These are phyloP conservation scores for Lyophyllum decastes DNA, from an alignment of 768 basidiomycete genomes.

Conservation along the genomic window DNA sequence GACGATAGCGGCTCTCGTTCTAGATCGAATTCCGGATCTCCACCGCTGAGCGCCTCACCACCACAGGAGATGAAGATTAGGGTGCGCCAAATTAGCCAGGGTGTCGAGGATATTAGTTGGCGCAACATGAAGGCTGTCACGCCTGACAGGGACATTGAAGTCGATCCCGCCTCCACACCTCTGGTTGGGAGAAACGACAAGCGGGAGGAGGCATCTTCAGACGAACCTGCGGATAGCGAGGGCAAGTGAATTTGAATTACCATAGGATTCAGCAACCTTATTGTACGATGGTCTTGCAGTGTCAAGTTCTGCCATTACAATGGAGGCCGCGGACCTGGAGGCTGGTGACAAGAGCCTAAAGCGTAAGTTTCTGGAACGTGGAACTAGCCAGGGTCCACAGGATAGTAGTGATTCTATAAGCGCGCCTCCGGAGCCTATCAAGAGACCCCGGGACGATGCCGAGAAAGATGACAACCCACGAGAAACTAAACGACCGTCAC, in stretches of 20 bases:
- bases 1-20: conserved; percentile 45
- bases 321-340: conserved; percentile 41
- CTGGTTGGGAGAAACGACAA: conserved; percentile 10
- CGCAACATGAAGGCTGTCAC: conserved; percentile 43
- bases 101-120: conserved; percentile 80
- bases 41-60: conserved; percentile 61
- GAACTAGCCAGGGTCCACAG: conserved; percentile 60
- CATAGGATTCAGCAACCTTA: background rate
- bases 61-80: conserved; percentile 73
- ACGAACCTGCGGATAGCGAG: conserved; percentile 7
- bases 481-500: conserved; percentile 60
- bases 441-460: conserved; percentile 63
- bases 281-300: background rate
- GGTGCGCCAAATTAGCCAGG: conserved; percentile 76
- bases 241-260: conserved; percentile 5
- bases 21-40: conserved; percentile 43
- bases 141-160: conserved; percentile 30
- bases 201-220: background rate
- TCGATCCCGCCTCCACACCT: conserved; percentile 13
- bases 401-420: conserved; percentile 30
- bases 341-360: conserved; percentile 63
- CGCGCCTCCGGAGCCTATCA: conserved; percentile 41
- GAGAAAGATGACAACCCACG: conserved; percentile 66
- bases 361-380: conserved; percentile 70
- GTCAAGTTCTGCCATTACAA: background rate